A percentile compares a stretch with the other conserved stretches of the same genome.
Conservation (phyloP, 495 filamentous ascomycete genomes). For the Podospora pseudopauciseta region DNA sequence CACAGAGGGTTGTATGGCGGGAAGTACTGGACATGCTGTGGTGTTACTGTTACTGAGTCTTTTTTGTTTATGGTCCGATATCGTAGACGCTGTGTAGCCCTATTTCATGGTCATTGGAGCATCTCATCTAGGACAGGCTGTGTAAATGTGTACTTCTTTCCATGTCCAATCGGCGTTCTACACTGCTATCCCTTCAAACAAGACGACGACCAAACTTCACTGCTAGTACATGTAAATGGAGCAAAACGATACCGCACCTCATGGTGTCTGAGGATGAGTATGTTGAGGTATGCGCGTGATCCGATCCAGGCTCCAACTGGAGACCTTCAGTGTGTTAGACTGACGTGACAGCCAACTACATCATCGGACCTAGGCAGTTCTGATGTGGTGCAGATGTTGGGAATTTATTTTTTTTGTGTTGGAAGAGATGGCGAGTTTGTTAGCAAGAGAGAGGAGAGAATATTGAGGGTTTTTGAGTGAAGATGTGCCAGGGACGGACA, state of each 20-base stretch:
- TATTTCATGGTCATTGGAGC: too few species aligned
- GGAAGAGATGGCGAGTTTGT: neutral
- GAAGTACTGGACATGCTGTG: neutral
- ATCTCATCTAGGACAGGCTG: too few species aligned
- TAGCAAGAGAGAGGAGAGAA: neutral
- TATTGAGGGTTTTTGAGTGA: too few species aligned
- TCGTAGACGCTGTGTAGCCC: neutral
- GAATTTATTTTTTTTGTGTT: neutral
- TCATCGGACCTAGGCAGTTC: neutral
- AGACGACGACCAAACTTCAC: too few species aligned
- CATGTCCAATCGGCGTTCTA: too few species aligned
- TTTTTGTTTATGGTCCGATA: neutral
- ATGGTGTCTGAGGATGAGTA: neutral
- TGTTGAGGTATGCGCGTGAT: neutral
- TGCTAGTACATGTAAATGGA: too few species aligned
- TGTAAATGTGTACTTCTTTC: too few species aligned
- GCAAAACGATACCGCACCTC: too few species aligned
- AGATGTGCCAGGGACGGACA: too few species aligned
- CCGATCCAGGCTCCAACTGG: constrained; percentile 1
- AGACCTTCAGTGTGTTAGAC: neutral
- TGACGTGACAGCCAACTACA: neutral
- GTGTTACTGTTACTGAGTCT: neutral
- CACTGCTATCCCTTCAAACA: too few species aligned
- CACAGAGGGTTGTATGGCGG: too few species aligned
- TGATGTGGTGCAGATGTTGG: neutral